These are phyloP conservation scores for Akanthomyces muscarius DNA, from an alignment of 2,329 filamentous ascomycete genomes.

Conservation along the genomic window DNA sequence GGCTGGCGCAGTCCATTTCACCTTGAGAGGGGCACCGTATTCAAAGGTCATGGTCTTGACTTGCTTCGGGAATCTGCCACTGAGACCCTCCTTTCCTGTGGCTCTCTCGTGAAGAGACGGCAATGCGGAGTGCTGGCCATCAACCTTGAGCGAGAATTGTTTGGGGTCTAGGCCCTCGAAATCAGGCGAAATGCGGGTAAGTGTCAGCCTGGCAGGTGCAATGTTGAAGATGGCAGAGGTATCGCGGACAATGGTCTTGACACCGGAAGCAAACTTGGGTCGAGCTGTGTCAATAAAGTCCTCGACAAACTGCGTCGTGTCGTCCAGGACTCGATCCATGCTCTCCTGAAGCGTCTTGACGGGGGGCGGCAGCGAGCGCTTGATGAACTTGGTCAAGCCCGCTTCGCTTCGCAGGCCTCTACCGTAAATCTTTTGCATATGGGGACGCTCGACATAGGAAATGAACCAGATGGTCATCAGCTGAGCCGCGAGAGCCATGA, in stretches of 20 bases:
- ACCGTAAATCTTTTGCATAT: conserved; percentile 98
- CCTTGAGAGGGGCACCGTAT: conserved; percentile 84
- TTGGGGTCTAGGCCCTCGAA: conserved; percentile 74
- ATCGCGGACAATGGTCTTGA: conserved; percentile 83
- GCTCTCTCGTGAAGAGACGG: conserved; percentile 53
- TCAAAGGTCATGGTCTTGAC: conserved; percentile 76
- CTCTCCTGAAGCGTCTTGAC: conserved; percentile 81
- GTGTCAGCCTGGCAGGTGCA: conserved; percentile 79
- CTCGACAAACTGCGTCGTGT: conserved; percentile 84
- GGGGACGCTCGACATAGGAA: conserved; percentile 88
- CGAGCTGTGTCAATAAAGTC: conserved; percentile 82
- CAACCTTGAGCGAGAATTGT: conserved; percentile 72
- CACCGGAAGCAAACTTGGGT: conserved; percentile 79
- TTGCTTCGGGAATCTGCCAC: conserved; percentile 62
- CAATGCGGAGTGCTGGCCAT: conserved; percentile 56
- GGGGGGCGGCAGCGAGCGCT: conserved; percentile 77
- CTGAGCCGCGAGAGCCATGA: conserved; percentile 81
- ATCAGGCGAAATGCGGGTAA: conserved; percentile 75
- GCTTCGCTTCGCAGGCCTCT: conserved; percentile 78
- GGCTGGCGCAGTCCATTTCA: conserved; percentile 84
- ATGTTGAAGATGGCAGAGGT: conserved; percentile 84
- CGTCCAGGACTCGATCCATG: conserved; percentile 81
- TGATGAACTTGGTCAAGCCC: conserved; percentile 86
- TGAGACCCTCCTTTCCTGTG: conserved; percentile 69
- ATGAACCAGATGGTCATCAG: conserved; percentile 83